Evolutionary conservation across 2,329 filamentous ascomycete genomes (phyloP), one percentile per base, ranked within the genome.

Genomic region (Colletotrichum magnum): DNA sequence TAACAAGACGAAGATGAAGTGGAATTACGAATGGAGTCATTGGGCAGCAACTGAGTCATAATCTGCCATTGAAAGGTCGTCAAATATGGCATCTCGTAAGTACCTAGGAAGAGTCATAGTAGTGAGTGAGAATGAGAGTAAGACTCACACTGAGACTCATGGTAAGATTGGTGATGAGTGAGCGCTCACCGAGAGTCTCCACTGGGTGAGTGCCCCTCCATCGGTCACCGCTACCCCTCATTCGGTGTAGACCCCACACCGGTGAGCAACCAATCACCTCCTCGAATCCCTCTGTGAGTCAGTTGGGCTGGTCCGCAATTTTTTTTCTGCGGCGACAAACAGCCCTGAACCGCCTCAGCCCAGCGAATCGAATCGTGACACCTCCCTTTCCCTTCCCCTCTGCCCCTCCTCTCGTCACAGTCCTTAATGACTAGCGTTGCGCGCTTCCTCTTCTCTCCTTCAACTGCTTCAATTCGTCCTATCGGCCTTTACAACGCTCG

Each of bases 401-500:
- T 50, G 57, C 58, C 45, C 48, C 58, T 36, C 21, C 39, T 5
- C 48, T 48, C 53, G 39, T 54, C 61, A 57, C 39, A 66, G 48
- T 59, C 50, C 66, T 69, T 65, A 57, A 69, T 69, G 67, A 69
- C 67, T 60, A 69, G 67, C 57, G 67, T 69, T 43, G 56, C 57
- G 62, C 67, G 67, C 56, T 61, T 61, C 51, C 21, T 69, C 24
- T 66, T 68, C 28, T 45, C 50, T 54, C 64, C 56, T 51, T 53
- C 63, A 56, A 51, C 61, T 59, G 48, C 54, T 69, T 50, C 61
- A 61, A 56, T 69, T 67, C 67, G 62, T 52, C 18, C 50, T 32
- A 50, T 43, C 41, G 15, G 50, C 56, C 43, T 66, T 66, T 57
- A 67, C 24, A 28, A 56, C 39, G 6, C 51, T 6, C 36, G 54